A percentile compares a stretch with the other conserved stretches of the same genome.
These are phyloP conservation scores for Leersia perrieri DNA, from an alignment of 176 grass and related monocot genomes.

Conservation along the genomic window DNA sequence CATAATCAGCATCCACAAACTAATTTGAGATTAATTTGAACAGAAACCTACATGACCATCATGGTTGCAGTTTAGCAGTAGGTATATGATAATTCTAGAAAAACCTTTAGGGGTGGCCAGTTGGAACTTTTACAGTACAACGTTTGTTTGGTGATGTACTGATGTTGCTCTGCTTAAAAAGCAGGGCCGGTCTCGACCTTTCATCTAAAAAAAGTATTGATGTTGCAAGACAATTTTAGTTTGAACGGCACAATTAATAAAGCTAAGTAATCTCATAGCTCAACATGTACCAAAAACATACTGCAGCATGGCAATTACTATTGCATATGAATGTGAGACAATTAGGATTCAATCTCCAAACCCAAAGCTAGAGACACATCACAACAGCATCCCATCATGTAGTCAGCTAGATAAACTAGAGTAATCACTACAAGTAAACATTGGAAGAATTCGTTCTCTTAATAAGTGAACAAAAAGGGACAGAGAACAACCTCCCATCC, in stretches of 20 bases:
- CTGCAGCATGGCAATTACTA: background rate
- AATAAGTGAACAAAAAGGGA: background rate
- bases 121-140: background rate
- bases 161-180: too few species aligned
- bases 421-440: background rate
- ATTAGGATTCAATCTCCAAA: background rate
- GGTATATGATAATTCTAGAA: background rate
- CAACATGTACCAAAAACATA: background rate
- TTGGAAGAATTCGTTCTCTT: background rate
- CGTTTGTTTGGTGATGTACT: background rate
- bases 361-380: background rate
- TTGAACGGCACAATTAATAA: background rate
- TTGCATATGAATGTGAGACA: background rate
- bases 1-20: background rate
- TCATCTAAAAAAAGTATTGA: too few species aligned
- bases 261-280: background rate
- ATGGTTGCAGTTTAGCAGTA: background rate
- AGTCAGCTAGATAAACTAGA: background rate
- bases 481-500: conserved; percentile 59
- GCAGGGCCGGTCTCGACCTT: too few species aligned
- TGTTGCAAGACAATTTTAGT: background rate
- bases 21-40: background rate
- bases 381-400: background rate
- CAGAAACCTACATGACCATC: background rate
- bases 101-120: background rate